A percentile compares a stretch with the other conserved stretches of the same genome.
Conservation (phyloP, 768 basidiomycete species). For the Suillus brevipes region DNA sequence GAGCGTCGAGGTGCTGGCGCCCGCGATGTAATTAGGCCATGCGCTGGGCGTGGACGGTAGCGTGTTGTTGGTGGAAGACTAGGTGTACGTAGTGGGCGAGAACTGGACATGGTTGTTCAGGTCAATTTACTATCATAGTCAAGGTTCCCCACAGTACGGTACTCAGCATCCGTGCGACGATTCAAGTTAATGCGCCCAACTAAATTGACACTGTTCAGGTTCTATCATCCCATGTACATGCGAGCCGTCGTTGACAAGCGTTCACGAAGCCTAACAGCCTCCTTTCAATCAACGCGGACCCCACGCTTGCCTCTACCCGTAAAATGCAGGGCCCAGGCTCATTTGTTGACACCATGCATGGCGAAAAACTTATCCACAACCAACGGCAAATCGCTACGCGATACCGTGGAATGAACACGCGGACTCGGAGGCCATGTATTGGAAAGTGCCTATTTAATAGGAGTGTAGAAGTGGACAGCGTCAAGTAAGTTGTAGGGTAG, state of each 20-base stretch:
- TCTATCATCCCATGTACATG: background rate
- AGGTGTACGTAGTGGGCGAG: background rate
- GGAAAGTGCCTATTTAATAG: too few relatives aligned
- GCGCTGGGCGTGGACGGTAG: conserved; percentile 11
- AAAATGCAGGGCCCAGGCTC: background rate
- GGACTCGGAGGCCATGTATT: too few relatives aligned
- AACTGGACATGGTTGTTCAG: background rate
- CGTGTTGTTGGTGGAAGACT: conserved; percentile 8
- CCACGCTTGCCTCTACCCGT: background rate
- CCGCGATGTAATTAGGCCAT: conserved; percentile 7
- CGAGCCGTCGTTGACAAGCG: background rate
- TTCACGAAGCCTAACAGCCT: background rate
- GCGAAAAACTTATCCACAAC: background rate
- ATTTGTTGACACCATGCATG: background rate
- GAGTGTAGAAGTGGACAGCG: too few relatives aligned
- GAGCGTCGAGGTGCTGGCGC: conserved; percentile 26
- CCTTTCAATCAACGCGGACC: background rate
- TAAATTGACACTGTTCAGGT: background rate
- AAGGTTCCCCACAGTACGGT: background rate
- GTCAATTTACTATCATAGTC: background rate
- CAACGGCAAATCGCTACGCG: too few relatives aligned
- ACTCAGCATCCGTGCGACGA: background rate
- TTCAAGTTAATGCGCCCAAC: background rate
- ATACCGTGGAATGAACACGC: too few relatives aligned
- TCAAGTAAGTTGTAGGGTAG: background rate